Evolutionary conservation across 2,329 filamentous ascomycete species (phyloP).

Genomic region (Volutella citrinella): DNA sequence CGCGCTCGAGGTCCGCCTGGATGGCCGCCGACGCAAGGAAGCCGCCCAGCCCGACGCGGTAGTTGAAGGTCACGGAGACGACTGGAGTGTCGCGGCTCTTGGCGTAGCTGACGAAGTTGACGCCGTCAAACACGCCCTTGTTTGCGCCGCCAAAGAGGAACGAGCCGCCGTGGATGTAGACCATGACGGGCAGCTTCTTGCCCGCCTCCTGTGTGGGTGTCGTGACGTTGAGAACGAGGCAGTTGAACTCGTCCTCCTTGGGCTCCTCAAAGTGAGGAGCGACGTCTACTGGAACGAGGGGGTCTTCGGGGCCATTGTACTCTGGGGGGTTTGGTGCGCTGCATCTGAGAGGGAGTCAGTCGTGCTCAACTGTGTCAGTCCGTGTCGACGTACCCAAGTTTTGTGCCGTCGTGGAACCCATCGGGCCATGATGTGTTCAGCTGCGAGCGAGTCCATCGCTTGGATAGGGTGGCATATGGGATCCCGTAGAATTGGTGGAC

Average conservation of each 20-base stretch:
- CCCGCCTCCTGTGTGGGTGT: background rate
- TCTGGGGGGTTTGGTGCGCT: slow-evolving; percentile 15
- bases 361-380: too few species aligned
- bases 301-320: slow-evolving; percentile 5
- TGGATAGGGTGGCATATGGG: slow-evolving; percentile 11
- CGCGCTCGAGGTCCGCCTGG: slow-evolving; percentile 6
- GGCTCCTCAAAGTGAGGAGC: slow-evolving; percentile 11
- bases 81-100: slow-evolving; percentile 32
- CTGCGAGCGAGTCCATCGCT: slow-evolving; percentile 14
- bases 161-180: slow-evolving; percentile 35
- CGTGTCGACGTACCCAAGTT: slow-evolving; percentile 3
- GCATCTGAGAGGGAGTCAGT: slow-evolving; percentile 3
- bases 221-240: slow-evolving; percentile 13
- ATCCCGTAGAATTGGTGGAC: slow-evolving; percentile 15
- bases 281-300: slow-evolving; percentile 4
- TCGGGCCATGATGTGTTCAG: slow-evolving; percentile 6
- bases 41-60: slow-evolving; percentile 33
- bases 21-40: slow-evolving; percentile 34
- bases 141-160: slow-evolving; percentile 35
- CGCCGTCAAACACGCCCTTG: slow-evolving; percentile 56
- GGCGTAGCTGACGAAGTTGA: slow-evolving; percentile 49
- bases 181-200: slow-evolving; percentile 8
- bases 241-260: slow-evolving; percentile 11
- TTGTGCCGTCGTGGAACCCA: slow-evolving; percentile 12
- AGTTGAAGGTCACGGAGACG: slow-evolving; percentile 18